phyloP scores from a whole-genome alignment of 306 rosid genomes.

The Sesbania bispinosa region DNA sequence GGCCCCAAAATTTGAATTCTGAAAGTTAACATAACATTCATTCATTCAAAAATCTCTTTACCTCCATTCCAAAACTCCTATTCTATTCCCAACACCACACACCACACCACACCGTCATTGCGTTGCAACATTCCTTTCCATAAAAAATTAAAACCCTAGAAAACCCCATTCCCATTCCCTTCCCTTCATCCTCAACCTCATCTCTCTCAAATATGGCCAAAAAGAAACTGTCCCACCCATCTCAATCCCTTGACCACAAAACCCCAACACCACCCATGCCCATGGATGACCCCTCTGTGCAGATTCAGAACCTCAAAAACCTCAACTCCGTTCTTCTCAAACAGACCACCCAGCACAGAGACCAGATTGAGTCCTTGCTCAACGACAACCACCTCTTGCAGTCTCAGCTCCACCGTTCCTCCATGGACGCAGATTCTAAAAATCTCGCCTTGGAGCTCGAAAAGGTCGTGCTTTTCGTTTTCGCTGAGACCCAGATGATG shows the following conservation, averaged over 20 bases:
- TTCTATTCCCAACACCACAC: background rate
- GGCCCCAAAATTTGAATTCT: background rate
- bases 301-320: constrained; percentile 63
- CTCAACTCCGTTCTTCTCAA: constrained; percentile 60
- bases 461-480: constrained; percentile 33
- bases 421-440: constrained; percentile 13
- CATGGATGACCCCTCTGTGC: constrained; percentile 37
- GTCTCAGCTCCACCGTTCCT: constrained; percentile 25
- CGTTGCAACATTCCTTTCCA: background rate
- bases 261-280: background rate
- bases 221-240: constrained; percentile 43
- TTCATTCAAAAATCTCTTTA: background rate
- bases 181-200: background rate
- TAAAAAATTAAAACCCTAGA: constrained; percentile 24
- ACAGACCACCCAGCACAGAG: constrained; percentile 50
- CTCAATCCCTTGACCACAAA: constrained; percentile 26
- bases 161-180: constrained; percentile 2
- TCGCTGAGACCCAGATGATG: constrained; percentile 31
- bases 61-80: background rate
- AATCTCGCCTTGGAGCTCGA: constrained; percentile 37
- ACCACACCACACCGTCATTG: too few species aligned
- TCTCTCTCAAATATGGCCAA: constrained; percentile 46
- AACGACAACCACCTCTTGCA: constrained; percentile 34
- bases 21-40: background rate
- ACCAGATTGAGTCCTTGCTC: constrained; percentile 40